Evolutionary conservation across 2,329 filamentous ascomycete genomes (phyloP), one percentile per base, ranked within the genome.

Genomic region (Cladosporium sp.): DNA sequence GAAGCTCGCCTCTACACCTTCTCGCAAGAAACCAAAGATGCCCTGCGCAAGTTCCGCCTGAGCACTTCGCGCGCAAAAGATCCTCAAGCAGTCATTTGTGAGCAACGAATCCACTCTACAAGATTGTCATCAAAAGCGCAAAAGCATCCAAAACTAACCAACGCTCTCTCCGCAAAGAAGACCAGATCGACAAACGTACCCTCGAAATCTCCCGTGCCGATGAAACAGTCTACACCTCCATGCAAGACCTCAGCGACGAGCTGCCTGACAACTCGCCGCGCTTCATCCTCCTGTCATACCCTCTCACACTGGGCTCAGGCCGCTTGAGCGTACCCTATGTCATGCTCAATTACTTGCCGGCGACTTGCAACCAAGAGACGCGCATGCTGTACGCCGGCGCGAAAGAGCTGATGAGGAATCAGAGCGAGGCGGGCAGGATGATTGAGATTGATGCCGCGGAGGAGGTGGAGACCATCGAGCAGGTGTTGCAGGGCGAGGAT

Each of bases 301-400:
- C 94, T 0, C 73, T 97, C 66, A 96, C 90, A 0, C 75, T 95
- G 75, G 92, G 96, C 45, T 92, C 89, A 55, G 94, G 94, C 59
- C 87, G 94, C 28, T 75, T 92, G 43, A 89, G 90, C 5, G 92
- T 96, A 3, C 94, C 94, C 9, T 99, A 99, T 73, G 91, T 97
- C 49, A 84, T 97, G 72, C 78, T 99, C 20, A 97, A 96, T 80
- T 97, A 96, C 77, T 85, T 97, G 20, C 94, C 94, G 7, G 88
- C 88, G 54, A 97, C 93, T 51, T 94, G 90, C 77, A 97, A 96
- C 73, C 85, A 83, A 65, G 89, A 92, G 70, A 80, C 89, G 70
- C 86, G 90, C 66, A 97, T 97, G 94, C 79, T 94, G 72, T 99
- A 97, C 73, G 94, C 94, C 30, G 89, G 92, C 39, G 94, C 94